These are phyloP conservation scores for Dorcoceras hygrometricum DNA, from an alignment of 257 asterid species.

Conservation along the genomic window DNA sequence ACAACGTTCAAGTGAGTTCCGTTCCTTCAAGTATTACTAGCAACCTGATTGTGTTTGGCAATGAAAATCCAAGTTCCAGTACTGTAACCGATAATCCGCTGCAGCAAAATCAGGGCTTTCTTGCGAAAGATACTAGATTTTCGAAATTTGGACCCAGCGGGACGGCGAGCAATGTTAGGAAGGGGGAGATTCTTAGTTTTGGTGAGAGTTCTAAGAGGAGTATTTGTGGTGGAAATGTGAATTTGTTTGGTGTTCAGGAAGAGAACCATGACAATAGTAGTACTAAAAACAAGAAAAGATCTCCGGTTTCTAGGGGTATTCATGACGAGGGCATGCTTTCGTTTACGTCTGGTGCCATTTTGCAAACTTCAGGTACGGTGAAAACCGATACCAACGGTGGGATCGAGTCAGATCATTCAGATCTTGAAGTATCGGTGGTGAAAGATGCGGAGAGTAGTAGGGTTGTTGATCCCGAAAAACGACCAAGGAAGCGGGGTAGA, in stretches of 20 bases:
- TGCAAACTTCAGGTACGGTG: conserved; percentile 32
- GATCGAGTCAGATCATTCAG: conserved; percentile 50
- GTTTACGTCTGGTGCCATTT: conserved; percentile 39
- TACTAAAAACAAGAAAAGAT: conserved; percentile 23
- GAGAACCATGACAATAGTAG: conserved; percentile 3
- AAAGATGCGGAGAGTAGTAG: conserved; percentile 42
- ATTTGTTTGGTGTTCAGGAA: conserved; percentile 24
- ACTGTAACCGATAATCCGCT: conserved; percentile 34
- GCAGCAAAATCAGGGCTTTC: conserved; percentile 26
- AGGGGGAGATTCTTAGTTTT: conserved; percentile 43
- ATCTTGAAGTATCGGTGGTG: conserved; percentile 50
- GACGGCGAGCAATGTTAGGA: conserved; percentile 14
- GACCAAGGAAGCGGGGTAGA: conserved; percentile 51
- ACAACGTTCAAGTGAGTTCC: conserved; percentile 20
- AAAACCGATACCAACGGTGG: conserved; percentile 32
- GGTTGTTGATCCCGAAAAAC: conserved; percentile 43
- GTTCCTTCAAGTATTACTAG: conserved; percentile 22
- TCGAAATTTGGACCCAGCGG: conserved; percentile 33
- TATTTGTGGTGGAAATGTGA: conserved; percentile 25
- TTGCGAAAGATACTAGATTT: conserved; percentile 35
- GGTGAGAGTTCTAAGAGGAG: conserved; percentile 30
- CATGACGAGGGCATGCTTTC: conserved; percentile 54
- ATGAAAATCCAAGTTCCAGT: conserved; percentile 35
- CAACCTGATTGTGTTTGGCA: conserved; percentile 30
- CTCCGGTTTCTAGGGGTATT: conserved; percentile 35